Evolutionary conservation across 2,329 filamentous ascomycete genomes (phyloP), one percentile per base, ranked within the genome.

Genomic region (Emergomyces pasteurianus): DNA sequence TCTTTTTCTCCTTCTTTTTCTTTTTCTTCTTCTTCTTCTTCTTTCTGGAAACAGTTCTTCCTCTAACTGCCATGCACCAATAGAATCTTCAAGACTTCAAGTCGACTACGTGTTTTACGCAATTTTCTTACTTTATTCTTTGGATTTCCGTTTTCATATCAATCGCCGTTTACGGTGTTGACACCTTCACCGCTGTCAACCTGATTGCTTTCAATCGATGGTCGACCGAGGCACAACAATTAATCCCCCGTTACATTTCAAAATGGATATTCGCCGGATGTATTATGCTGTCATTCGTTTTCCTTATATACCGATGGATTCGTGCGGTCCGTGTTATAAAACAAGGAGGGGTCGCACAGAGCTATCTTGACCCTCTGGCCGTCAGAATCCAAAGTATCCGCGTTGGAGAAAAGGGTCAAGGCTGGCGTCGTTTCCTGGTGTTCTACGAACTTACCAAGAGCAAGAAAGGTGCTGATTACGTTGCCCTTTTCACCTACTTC

Each of bases 261-360:
- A 95, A 94, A 77, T 96, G 92, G 91, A 92, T 99, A 72, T 99
- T 97, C 72, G 88, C 90, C 34, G 83, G 85, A 60, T 96, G 92
- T 73, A 97, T 99, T 71, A 87, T 97, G 65, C 80, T 94, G 42
- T 97, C 92, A 10, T 92, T 92, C 73, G 78, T 90, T 65, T 89
- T 97, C 66, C 81, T 95, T 34, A 80, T 77, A 18, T 94, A 88
- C 69, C 89, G 95, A 74, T 90, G 89, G 77, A 71, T 95, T 55
- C 84, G 88, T 59, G 91, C 92, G 31, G 77, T 87, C 63, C 85
- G 87, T 53, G 89, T 95, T 58, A 95, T 97, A 73, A 86, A 81
- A 67, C 84, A 90, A 61, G 89, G 89, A 60, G 91, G 92, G 65
- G 88, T 97, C 47, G 90, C 91, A 5, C 90, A 95, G 71, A 92